Evolutionary conservation across 2,329 filamentous ascomycete species (phyloP), one percentile per base, ranked within the genome.

Genomic region (Celoporthe dispersa): DNA sequence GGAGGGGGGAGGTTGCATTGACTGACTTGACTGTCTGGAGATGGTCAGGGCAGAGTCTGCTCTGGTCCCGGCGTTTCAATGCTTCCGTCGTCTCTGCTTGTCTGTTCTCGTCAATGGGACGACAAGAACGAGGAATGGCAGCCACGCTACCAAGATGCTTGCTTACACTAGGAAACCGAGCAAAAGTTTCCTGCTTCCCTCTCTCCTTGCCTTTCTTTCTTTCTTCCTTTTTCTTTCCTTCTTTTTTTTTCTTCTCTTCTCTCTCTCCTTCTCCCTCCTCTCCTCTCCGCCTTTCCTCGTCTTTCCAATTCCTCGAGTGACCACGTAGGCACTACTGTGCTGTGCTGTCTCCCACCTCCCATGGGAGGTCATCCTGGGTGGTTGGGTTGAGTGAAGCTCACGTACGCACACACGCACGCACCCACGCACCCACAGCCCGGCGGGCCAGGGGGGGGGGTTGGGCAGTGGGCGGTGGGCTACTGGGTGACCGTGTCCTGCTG

Each of bases 11-110:
- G 57, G 19, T 31, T 59, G 12, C 28, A 11, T 35, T n/a, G 22
- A 3, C 37, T 25, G 53, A 6, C 8, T 57, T 5, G 53, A 60
- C 33, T n/a, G 33, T 19, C 53, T 57, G 53, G n/a, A 57, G 19
- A 16, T 57, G 53, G 53, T 33, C 53, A 31, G 53, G 28, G 25
- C 25, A 28, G 14, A 31, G 14, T 57, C 53, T 57, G 25, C 28
- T 57, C 57, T 35, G 57, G 19, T 60, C 57, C 57, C 31, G 57
- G 57, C 57, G 57, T 60, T 60, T 37, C 57, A 60, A 37, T 37
- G 57, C 57, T 35, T 60, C 57, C 57, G 57, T 37, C 57, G 33
- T 60, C 53, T 48, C 22, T 48, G 53, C 53, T 28, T 60, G 31
- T n/a, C 57, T 60, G 31, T 33, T 37, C 57, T 37, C 31, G 57